Evolutionary conservation across 768 basidiomycete species (phyloP), one percentile per base, ranked within the genome.

Genomic region (Mycena albidolilacea): DNA sequence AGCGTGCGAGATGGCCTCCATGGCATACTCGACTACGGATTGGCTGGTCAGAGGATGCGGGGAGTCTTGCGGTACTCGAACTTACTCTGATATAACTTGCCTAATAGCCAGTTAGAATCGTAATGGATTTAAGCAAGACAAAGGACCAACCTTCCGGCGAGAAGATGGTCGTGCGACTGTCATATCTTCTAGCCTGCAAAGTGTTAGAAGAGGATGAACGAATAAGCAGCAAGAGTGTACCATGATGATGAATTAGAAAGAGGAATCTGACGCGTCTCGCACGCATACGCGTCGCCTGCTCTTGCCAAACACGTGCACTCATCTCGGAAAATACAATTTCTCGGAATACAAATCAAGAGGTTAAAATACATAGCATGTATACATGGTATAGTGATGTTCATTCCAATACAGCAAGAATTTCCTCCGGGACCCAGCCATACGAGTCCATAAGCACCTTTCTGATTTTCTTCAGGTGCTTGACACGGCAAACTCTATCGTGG

Each of bases 141-240:
- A 63, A 64, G 38, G 37, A 80, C 86, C 71, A 81, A 93, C 97
- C 97, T 85, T 99, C 97, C 43, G 97, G 97, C 65, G 97, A 98
- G 91, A 99, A 99, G 86, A 98, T 99, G 73, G 97, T 99, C 77
- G 97, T 99, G 78, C 96, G 93, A 85, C 96, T 97, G 82, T 97
- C 96, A 82, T 97, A 97, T 87, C 96, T 90, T 89, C 96, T 92
- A 78, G 96, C 95, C 96, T 96, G 59, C 37, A 35, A 1, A 60
- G 1, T 7, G 41, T 64, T 12, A 74, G 73, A 50, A 75, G 63
- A 55, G 19, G 30, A 30, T 30, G 30, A 62, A 30, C 9, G 12
- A 15, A 35, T 15, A n/a, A 69, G 30, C 38, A 30, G 70, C 61
- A 61, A 21, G 11, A n/a, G 23, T n/a, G 70, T 78, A 88, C 37